A percentile compares a stretch with the other conserved stretches of the same genome.
Evolutionary conservation across 345 rosid genomes (phyloP).

Genomic region (Gossypium turneri): DNA sequence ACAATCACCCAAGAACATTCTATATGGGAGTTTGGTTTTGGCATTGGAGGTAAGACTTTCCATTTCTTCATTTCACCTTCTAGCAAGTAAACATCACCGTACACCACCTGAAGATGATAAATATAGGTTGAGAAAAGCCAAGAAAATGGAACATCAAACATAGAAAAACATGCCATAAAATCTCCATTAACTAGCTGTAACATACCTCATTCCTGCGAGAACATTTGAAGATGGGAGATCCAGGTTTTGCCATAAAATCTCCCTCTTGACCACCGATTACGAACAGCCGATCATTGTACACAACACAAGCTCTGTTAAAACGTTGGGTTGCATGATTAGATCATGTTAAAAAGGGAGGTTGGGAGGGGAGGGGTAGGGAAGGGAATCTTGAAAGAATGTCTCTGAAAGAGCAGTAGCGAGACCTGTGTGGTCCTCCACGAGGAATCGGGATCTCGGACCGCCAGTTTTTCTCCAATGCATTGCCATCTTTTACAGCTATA

Average conservation of each 20-base stretch:
- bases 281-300: conserved; percentile 41
- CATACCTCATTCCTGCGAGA: conserved; percentile 79
- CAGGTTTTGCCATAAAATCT: conserved; percentile 85
- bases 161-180: not conserved
- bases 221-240: conserved; percentile 79
- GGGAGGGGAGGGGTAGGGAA: not conserved
- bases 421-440: conserved; percentile 95
- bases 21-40: conserved; percentile 78
- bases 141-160: not conserved
- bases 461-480: conserved; percentile 63
- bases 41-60: conserved; percentile 65
- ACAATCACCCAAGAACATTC: conserved; percentile 74
- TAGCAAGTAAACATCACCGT: conserved; percentile 70
- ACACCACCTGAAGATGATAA: conserved; percentile 36
- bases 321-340: not conserved
- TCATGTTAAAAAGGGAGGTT: not conserved
- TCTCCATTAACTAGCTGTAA: not conserved
- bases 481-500: conserved; percentile 71
- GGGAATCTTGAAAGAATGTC: too few species aligned
- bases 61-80: conserved; percentile 64
- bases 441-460: conserved; percentile 63
- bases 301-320: conserved; percentile 56
- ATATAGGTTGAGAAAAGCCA: not conserved
- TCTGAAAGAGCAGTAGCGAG: not conserved
- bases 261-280: conserved; percentile 92